phyloP scores from a whole-genome alignment of 1,284 basidiomycete genomes.

The Puccinia polysora region DNA sequence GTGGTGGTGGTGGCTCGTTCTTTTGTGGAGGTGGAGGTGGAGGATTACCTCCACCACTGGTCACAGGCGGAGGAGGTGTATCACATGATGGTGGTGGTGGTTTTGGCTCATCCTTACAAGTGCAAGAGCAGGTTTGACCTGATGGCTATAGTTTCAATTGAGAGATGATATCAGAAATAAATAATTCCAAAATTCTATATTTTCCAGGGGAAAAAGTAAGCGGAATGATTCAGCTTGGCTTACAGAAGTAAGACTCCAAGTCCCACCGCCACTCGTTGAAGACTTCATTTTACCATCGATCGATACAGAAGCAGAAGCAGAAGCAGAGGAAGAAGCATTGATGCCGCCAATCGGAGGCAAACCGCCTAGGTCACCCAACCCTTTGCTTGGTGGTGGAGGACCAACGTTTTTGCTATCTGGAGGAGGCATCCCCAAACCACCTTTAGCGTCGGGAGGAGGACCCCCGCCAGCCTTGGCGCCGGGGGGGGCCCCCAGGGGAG shows the following conservation, averaged over 20 bases:
- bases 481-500: neutral
- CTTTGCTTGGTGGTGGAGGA: too few relatives aligned
- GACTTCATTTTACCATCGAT: neutral
- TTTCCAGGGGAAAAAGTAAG: neutral
- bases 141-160: neutral
- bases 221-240: neutral
- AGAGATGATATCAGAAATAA: neutral
- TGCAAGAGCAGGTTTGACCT: conserved; percentile 23
- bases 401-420: neutral
- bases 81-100: conserved; percentile 6
- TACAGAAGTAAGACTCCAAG: conserved; percentile 25
- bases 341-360: too few relatives aligned
- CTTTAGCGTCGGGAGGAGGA: neutral
- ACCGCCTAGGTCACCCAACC: too few relatives aligned
- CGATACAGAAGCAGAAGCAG: neutral
- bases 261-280: neutral
- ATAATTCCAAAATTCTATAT: too few relatives aligned
- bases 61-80: neutral
- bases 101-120: conserved; percentile 28
- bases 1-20: neutral
- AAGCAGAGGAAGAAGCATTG: neutral
- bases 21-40: conserved; percentile 4
- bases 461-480: neutral
- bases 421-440: neutral
- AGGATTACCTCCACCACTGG: conserved; percentile 7